Conservation (phyloP, 2,329 filamentous ascomycete species). For the Xylaria sp. region DNA sequence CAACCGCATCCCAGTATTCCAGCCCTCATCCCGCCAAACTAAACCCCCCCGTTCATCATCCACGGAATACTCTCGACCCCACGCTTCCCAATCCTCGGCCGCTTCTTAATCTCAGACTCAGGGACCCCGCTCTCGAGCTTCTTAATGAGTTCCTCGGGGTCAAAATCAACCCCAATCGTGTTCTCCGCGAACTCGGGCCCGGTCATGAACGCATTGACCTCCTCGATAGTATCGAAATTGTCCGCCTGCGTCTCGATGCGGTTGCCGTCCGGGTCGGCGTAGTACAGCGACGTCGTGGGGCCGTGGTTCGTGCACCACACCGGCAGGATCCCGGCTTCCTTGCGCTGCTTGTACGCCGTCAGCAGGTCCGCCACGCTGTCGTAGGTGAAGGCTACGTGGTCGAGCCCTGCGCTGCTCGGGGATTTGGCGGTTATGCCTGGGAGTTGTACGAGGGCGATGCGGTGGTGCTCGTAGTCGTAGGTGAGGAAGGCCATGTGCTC, state of each 20-base stretch:
- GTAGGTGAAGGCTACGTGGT: conserved; percentile 58
- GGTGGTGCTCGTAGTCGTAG: conserved; percentile 62
- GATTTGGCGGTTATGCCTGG: conserved; percentile 44
- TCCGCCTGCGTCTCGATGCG: conserved; percentile 60
- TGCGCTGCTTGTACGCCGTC: conserved; percentile 53
- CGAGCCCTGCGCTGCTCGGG: conserved; percentile 48
- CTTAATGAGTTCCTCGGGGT: conserved; percentile 56
- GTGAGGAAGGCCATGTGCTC: conserved; percentile 52
- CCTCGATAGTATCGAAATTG: conserved; percentile 53
- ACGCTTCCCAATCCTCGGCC: conserved; percentile 43
- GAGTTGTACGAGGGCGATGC: conserved; percentile 54
- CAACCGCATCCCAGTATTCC: too few species aligned
- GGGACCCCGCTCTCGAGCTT: conserved; percentile 44
- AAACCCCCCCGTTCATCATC: neutral
- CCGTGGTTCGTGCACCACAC: conserved; percentile 61
- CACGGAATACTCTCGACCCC: conserved; percentile 30
- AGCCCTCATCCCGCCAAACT: too few species aligned
- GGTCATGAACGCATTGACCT: conserved; percentile 55
- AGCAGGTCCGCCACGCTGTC: conserved; percentile 51
- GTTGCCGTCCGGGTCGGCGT: conserved; percentile 62
- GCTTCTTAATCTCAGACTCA: conserved; percentile 45
- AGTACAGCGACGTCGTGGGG: conserved; percentile 60
- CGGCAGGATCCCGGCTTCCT: conserved; percentile 53
- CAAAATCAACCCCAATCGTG: conserved; percentile 57
- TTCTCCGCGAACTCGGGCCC: conserved; percentile 54